Percentiles rank a stretch among this genome's conserved stretches.
phyloP scores from a whole-genome alignment of 352 stramenopile species.

The Globisporangium uncinulatum region DNA sequence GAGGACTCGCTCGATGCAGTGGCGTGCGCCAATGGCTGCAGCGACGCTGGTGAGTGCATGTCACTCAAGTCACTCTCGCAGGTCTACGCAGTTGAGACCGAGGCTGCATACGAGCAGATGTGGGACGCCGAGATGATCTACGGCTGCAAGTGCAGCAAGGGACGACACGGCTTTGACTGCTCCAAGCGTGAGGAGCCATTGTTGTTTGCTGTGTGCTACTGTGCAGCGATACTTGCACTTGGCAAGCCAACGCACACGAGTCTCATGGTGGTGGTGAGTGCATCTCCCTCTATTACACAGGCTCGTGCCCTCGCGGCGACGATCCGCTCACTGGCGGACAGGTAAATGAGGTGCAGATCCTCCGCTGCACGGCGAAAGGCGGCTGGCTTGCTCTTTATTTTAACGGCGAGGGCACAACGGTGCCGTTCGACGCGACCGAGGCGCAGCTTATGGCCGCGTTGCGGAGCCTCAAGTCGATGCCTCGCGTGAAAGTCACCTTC shows the following conservation, averaged over 20 bases:
- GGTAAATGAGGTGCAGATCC: slow-evolving; percentile 78
- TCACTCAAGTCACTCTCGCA: slow-evolving; percentile 58
- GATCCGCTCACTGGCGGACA: slow-evolving; percentile 82
- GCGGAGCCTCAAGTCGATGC: slow-evolving; percentile 19
- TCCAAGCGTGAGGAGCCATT: slow-evolving; percentile 31
- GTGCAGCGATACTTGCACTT: not conserved
- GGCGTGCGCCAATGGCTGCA: slow-evolving; percentile 38
- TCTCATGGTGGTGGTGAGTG: too few species aligned
- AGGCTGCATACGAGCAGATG: slow-evolving; percentile 38
- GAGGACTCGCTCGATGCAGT: slow-evolving; percentile 22
- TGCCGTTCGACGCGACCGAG: slow-evolving; percentile 51
- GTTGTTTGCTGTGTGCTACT: not conserved
- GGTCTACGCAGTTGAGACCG: slow-evolving; percentile 32
- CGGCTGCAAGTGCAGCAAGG: slow-evolving; percentile 84
- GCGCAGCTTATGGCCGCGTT: slow-evolving; percentile 52
- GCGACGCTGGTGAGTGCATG: slow-evolving; percentile 47
- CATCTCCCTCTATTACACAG: slow-evolving; percentile 12
- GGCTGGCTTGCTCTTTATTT: slow-evolving; percentile 72
- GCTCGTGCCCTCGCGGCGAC: slow-evolving; percentile 77
- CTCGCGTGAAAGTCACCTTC: slow-evolving; percentile 47
- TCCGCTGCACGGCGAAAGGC: slow-evolving; percentile 67
- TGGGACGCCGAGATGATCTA: slow-evolving; percentile 83
- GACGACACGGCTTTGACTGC: slow-evolving; percentile 82
- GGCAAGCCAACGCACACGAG: not conserved
- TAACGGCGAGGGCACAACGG: slow-evolving; percentile 37